Conservation (phyloP, 2,329 filamentous ascomycete genomes). For the Diplocarpon rosae region DNA sequence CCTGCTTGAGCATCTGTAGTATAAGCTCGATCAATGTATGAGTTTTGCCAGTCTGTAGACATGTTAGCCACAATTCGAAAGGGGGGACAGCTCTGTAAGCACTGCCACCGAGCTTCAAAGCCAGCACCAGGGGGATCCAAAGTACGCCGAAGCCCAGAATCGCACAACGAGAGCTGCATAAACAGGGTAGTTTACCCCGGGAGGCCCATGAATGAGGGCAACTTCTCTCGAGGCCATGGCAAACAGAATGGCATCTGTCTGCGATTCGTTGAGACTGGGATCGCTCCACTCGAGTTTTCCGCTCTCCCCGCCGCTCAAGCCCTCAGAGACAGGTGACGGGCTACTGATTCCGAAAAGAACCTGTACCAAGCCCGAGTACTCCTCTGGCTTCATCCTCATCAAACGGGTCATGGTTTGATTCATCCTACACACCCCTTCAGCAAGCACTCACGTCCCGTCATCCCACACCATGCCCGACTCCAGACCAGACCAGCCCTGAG, state of each 20-base stretch:
- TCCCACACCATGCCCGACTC: too few species aligned
- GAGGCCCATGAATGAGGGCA: slow-evolving; percentile 86
- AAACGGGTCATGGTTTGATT: slow-evolving; percentile 50
- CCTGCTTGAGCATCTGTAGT: slow-evolving; percentile 69
- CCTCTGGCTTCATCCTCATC: slow-evolving; percentile 44
- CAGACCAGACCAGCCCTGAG: background rate
- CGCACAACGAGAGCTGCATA: too few species aligned
- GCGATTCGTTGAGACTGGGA: slow-evolving; percentile 50
- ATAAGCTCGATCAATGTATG: slow-evolving; percentile 94
- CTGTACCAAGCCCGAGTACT: slow-evolving; percentile 48
- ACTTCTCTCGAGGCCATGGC: slow-evolving; percentile 73
- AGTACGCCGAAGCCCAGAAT: too few species aligned
- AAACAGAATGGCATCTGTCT: slow-evolving; percentile 65
- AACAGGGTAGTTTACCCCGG: slow-evolving; percentile 45
- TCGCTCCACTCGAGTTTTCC: slow-evolving; percentile 49
- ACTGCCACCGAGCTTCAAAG: too few species aligned
- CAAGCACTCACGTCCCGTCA: background rate
- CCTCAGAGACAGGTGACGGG: slow-evolving; percentile 35
- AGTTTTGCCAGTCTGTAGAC: slow-evolving; percentile 72
- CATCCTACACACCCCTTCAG: slow-evolving; percentile 39
- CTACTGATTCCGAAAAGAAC: slow-evolving; percentile 50
- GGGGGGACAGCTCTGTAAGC: too few species aligned
- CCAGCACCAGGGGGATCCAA: too few species aligned
- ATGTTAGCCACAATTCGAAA: slow-evolving; percentile 3
- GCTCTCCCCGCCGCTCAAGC: slow-evolving; percentile 34